Conservation (phyloP, 371 early-diverging fungal genomes). For the Chytridium lagenaria region DNA sequence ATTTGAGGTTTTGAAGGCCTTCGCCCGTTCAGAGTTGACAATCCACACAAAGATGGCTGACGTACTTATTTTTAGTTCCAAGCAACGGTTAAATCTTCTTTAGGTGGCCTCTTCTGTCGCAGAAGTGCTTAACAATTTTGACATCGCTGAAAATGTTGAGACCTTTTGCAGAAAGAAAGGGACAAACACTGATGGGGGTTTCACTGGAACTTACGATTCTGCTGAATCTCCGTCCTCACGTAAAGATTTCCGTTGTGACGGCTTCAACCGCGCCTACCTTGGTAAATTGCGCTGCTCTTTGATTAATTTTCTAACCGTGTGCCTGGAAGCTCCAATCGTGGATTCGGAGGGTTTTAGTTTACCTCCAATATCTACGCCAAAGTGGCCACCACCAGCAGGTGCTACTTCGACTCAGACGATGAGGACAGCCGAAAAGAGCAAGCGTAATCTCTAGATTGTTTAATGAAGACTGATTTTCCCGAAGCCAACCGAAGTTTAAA, state of each 20-base stretch:
- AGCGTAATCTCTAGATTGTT: not conserved
- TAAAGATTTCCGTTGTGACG: slow-evolving; percentile 1
- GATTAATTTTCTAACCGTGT: not conserved
- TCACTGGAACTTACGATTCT: not conserved
- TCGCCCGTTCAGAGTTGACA: not conserved
- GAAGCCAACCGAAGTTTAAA: slow-evolving; percentile 33
- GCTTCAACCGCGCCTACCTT: not conserved
- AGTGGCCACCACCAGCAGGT: too few species aligned
- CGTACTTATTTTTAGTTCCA: not conserved
- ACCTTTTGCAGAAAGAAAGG: slow-evolving; percentile 24
- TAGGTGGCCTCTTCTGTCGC: not conserved
- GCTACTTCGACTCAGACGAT: slow-evolving; percentile 17
- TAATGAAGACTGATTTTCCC: not conserved
- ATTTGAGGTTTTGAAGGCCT: not conserved
- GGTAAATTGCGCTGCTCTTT: not conserved
- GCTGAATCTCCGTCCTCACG: not conserved
- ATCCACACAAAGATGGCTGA: not conserved
- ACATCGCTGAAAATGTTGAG: slow-evolving; percentile 9
- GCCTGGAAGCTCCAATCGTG: slow-evolving; percentile 38
- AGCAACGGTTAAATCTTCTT: not conserved
- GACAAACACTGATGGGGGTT: not conserved
- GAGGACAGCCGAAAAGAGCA: not conserved
- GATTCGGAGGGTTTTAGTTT: slow-evolving; percentile 50
- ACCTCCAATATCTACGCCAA: too few species aligned
- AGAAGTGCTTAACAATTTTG: not conserved